Conservation (phyloP, 495 filamentous ascomycete genomes). For the Chaetomium fimeti region DNA sequence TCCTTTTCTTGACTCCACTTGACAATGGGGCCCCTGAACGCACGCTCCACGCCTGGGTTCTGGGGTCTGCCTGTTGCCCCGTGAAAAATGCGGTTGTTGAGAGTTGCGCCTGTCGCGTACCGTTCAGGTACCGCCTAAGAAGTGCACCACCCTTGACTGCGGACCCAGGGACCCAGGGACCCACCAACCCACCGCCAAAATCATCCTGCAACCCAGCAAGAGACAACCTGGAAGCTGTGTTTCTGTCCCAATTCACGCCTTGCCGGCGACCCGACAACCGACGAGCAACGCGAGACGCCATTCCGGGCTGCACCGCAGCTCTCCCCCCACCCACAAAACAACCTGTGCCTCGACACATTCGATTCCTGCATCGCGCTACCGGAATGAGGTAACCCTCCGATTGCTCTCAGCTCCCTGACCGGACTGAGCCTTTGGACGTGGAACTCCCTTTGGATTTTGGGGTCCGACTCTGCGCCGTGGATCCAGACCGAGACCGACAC, state of each 20-base stretch:
- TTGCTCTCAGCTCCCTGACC: conserved; percentile 53
- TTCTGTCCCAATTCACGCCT: conserved; percentile 17
- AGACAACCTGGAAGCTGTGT: conserved; percentile 1
- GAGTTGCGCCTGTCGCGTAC: conserved; percentile 6
- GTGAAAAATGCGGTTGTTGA: conserved; percentile 26
- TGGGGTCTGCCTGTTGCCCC: conserved; percentile 24
- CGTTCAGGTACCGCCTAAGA: conserved; percentile 10
- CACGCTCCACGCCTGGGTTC: conserved; percentile 1
- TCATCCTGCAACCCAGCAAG: conserved; percentile 22
- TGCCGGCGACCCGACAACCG: conserved; percentile 24
- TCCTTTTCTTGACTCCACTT: conserved; percentile 15
- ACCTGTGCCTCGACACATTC: conserved; percentile 22
- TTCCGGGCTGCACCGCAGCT: conserved; percentile 8
- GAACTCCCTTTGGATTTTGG: conserved; percentile 11
- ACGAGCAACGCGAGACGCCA: conserved; percentile 16
- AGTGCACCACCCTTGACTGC: neutral
- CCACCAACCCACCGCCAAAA: conserved; percentile 25
- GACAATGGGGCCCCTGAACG: conserved; percentile 11
- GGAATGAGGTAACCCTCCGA: conserved; percentile 54
- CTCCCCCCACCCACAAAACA: conserved; percentile 1
- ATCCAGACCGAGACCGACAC: conserved; percentile 4
- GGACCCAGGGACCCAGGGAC: too few relatives aligned
- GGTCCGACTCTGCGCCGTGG: conserved; percentile 20
- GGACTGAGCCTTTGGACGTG: conserved; percentile 47
- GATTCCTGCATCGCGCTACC: conserved; percentile 29